These are phyloP conservation scores for Ophiocordyceps robertsii DNA, from an alignment of 2,329 filamentous ascomycete genomes.

Conservation along the genomic window DNA sequence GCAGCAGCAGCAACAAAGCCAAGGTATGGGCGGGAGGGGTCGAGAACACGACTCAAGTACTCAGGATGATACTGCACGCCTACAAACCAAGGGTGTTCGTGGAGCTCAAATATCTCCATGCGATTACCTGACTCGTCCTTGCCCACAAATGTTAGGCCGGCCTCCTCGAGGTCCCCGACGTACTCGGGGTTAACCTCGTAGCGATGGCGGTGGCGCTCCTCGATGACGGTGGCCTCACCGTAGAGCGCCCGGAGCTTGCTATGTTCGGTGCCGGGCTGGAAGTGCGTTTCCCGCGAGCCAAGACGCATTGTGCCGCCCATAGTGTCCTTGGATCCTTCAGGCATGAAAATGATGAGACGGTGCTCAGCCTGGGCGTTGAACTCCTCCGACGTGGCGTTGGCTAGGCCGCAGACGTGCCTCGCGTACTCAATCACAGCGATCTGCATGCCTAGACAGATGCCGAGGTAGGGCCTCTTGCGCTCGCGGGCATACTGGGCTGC, in stretches of 20 bases:
- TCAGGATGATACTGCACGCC: slow-evolving; percentile 83
- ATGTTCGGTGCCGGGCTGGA: slow-evolving; percentile 67
- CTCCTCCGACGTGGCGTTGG: slow-evolving; percentile 42
- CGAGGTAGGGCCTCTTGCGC: slow-evolving; percentile 69
- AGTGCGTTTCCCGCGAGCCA: slow-evolving; percentile 59
- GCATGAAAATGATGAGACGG: slow-evolving; percentile 81
- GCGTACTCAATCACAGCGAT: slow-evolving; percentile 84
- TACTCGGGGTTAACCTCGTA: slow-evolving; percentile 83
- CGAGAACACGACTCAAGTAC: slow-evolving; percentile 48
- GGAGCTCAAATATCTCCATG: slow-evolving; percentile 74
- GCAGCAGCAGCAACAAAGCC: slow-evolving; percentile 73
- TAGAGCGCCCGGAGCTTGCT: slow-evolving; percentile 66
- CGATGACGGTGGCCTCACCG: slow-evolving; percentile 38
- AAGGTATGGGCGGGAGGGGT: slow-evolving; percentile 45
- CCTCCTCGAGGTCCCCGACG: slow-evolving; percentile 52
- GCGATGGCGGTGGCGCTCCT: slow-evolving; percentile 74
- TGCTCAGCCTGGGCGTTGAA: slow-evolving; percentile 43
- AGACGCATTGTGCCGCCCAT: slow-evolving; percentile 82
- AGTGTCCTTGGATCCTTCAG: slow-evolving; percentile 46
- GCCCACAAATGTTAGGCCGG: slow-evolving; percentile 62
- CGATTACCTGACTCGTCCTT: slow-evolving; percentile 67
- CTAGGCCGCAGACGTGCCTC: slow-evolving; percentile 56
- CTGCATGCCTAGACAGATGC: slow-evolving; percentile 88
- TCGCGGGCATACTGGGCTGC: slow-evolving; percentile 79
- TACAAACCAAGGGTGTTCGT: slow-evolving; percentile 74